Conservation (phyloP, 768 basidiomycete species). For the Roridomyces roridus region DNA sequence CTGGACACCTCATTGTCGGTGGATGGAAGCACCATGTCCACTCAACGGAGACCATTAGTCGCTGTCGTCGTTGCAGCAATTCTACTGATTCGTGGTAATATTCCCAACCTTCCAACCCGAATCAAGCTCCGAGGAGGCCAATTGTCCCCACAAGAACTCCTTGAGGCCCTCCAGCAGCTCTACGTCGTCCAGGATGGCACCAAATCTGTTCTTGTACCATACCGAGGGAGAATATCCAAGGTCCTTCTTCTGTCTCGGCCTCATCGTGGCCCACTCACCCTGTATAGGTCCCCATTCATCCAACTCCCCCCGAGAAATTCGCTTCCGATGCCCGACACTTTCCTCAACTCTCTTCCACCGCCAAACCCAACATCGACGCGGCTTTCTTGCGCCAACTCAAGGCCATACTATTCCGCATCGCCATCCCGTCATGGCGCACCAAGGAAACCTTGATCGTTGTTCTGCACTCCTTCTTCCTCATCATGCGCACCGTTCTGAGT, state of each 20-base stretch:
- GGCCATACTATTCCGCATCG: slow-evolving; percentile 75
- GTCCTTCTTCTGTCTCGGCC: slow-evolving; percentile 35
- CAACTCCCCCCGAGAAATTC: slow-evolving; percentile 58
- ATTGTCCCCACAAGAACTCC: slow-evolving; percentile 47
- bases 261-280: neutral
- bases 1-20: too few relatives aligned
- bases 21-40: neutral
- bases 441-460: slow-evolving; percentile 78
- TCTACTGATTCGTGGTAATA: slow-evolving; percentile 57
- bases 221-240: slow-evolving; percentile 66
- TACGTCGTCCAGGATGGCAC: slow-evolving; percentile 68
- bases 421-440: slow-evolving; percentile 64
- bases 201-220: slow-evolving; percentile 71
- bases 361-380: slow-evolving; percentile 72
- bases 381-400: slow-evolving; percentile 75
- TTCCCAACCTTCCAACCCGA: slow-evolving; percentile 41
- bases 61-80: slow-evolving; percentile 50
- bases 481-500: slow-evolving; percentile 86
- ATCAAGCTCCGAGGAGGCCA: slow-evolving; percentile 32
- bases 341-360: slow-evolving; percentile 54
- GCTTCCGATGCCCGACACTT: slow-evolving; percentile 62
- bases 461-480: slow-evolving; percentile 84
- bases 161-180: slow-evolving; percentile 60
- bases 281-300: slow-evolving; percentile 48
- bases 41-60: slow-evolving; percentile 32